Conservation (phyloP, 202 grass and related monocot species). For the Dendrocalamus latiflorus region DNA sequence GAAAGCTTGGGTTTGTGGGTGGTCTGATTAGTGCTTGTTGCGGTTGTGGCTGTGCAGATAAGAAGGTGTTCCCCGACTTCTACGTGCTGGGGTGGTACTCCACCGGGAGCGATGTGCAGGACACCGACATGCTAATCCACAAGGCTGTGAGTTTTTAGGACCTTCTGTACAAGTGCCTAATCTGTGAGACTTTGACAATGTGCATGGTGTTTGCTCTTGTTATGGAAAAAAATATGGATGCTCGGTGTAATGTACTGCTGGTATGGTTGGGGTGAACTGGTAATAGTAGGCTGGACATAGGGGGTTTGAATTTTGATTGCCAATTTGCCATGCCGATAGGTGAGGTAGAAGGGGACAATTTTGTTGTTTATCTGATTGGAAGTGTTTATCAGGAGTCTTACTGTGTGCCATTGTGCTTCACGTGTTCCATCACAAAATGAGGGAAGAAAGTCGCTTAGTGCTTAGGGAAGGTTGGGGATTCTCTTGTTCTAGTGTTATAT, state of each 20-base stretch:
- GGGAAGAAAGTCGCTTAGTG: background rate
- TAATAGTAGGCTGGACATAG: background rate
- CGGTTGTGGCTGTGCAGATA: conserved; percentile 56
- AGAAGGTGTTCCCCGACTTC: conserved; percentile 98
- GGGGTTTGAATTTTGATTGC: background rate
- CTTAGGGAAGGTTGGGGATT: background rate
- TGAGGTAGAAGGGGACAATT: background rate
- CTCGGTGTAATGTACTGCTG: background rate
- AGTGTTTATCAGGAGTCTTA: background rate
- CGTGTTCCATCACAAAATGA: background rate
- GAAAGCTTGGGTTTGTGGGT: conserved; percentile 15
- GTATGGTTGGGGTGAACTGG: background rate
- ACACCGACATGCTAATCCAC: conserved; percentile 86
- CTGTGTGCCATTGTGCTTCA: background rate
- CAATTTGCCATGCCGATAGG: background rate
- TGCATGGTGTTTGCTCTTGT: background rate
- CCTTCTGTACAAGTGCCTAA: background rate
- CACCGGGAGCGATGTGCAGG: conserved; percentile 94
- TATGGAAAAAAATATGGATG: background rate
- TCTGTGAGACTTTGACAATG: background rate
- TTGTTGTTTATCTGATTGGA: background rate
- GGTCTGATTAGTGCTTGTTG: conserved; percentile 28
- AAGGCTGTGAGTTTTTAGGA: conserved; percentile 65
- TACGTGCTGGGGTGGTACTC: too few relatives aligned
- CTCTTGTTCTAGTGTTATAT: background rate